phyloP scores from a whole-genome alignment of 495 filamentous ascomycete species.

The Sporormia fimetaria region DNA sequence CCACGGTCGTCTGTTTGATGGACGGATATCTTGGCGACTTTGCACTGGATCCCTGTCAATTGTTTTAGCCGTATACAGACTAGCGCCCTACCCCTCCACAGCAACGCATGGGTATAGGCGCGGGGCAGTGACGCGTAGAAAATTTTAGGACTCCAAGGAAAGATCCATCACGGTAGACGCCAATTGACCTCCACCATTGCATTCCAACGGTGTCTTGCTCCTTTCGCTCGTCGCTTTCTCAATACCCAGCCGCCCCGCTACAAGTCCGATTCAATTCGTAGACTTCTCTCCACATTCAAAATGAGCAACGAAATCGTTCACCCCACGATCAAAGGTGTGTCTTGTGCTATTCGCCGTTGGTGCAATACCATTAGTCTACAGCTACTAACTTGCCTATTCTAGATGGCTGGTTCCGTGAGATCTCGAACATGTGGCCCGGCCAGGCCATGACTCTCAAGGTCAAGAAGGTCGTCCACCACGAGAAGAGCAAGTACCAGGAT shows the following conservation, averaged over 20 bases:
- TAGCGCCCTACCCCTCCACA: too few species aligned
- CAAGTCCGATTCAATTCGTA: not conserved
- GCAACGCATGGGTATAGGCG: too few species aligned
- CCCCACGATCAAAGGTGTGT: slow-evolving; percentile 52
- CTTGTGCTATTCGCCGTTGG: slow-evolving; percentile 9
- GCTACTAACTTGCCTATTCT: slow-evolving; percentile 1
- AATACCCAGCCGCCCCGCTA: not conserved
- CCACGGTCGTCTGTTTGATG: not conserved
- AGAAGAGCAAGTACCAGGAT: slow-evolving; percentile 98
- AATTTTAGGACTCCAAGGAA: too few species aligned
- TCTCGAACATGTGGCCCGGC: slow-evolving; percentile 96
- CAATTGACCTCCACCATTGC: too few species aligned
- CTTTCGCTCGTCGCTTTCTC: not conserved
- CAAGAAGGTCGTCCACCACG: slow-evolving; percentile 93
- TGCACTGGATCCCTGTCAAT: slow-evolving; percentile 1
- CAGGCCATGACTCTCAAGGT: slow-evolving; percentile 98
- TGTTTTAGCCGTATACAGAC: too few species aligned
- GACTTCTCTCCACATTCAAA: not conserved
- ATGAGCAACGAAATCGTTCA: slow-evolving; percentile 40
- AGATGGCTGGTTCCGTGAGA: slow-evolving; percentile 99
- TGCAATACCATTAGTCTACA: too few species aligned
- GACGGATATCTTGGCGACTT: slow-evolving; percentile 6
- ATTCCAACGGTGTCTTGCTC: too few species aligned
- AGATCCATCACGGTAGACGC: too few species aligned
- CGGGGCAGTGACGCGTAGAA: too few species aligned